These are phyloP conservation scores for Pezicula neosporulosa DNA, from an alignment of 2,329 filamentous ascomycete species.

Conservation along the genomic window DNA sequence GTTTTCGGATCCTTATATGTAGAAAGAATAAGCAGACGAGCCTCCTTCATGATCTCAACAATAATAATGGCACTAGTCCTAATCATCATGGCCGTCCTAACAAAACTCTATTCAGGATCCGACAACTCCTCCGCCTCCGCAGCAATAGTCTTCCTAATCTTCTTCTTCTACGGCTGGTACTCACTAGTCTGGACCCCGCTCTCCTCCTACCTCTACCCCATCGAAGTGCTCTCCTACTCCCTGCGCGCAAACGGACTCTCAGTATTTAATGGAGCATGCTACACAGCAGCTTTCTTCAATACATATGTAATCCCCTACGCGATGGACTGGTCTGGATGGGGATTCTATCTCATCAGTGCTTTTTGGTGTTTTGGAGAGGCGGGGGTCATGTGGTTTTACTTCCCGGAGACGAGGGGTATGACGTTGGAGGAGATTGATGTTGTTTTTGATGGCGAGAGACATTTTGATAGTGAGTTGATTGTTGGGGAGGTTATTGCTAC, in stretches of 20 bases:
- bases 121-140: neutral
- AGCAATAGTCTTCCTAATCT: neutral
- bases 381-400: slow-evolving; percentile 5
- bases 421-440: slow-evolving; percentile 23
- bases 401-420: slow-evolving; percentile 23
- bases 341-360: neutral
- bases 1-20: slow-evolving; percentile 20
- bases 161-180: slow-evolving; percentile 2
- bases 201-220: neutral
- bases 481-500: neutral
- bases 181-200: neutral
- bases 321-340: neutral
- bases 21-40: slow-evolving; percentile 22
- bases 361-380: slow-evolving; percentile 1
- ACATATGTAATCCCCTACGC: neutral
- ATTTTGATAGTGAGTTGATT: neutral
- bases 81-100: neutral
- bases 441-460: slow-evolving; percentile 13
- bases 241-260: neutral
- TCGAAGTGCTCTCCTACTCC: slow-evolving; percentile 1
- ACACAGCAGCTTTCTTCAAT: slow-evolving; percentile 1
- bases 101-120: neutral
- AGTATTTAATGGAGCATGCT: neutral
- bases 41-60: neutral
- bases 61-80: neutral